These are phyloP conservation scores for Blastomyces parvus DNA, from an alignment of 2,329 filamentous ascomycete species.

Conservation along the genomic window DNA sequence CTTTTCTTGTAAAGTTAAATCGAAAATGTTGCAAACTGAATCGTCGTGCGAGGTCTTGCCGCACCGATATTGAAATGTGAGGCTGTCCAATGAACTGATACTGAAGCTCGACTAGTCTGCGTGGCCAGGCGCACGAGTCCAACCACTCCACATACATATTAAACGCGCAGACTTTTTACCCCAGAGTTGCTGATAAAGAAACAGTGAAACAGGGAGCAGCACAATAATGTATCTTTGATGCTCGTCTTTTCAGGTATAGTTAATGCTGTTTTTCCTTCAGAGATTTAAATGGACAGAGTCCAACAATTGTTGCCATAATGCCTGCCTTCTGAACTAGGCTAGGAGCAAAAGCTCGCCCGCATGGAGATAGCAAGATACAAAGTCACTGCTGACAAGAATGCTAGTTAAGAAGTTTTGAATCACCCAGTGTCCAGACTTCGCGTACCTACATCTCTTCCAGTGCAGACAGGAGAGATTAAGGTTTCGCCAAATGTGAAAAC, in stretches of 20 bases:
- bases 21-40: neutral
- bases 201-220: neutral
- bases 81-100: neutral
- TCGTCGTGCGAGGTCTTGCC: neutral
- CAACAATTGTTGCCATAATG: neutral
- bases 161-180: neutral
- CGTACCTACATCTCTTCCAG: neutral
- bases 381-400: neutral
- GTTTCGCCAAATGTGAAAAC: neutral
- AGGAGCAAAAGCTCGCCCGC: neutral
- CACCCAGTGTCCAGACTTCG: neutral
- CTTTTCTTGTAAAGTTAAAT: neutral
- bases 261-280: neutral
- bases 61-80: neutral
- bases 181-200: neutral
- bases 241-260: neutral
- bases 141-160: neutral
- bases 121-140: neutral
- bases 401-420: neutral
- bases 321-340: neutral
- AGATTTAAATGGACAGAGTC: neutral
- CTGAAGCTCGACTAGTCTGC: neutral
- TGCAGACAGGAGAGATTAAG: neutral
- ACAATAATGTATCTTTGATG: neutral
- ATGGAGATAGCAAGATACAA: neutral